These are phyloP conservation scores for Mycena rosella DNA, from an alignment of 768 basidiomycete genomes.

Conservation along the genomic window DNA sequence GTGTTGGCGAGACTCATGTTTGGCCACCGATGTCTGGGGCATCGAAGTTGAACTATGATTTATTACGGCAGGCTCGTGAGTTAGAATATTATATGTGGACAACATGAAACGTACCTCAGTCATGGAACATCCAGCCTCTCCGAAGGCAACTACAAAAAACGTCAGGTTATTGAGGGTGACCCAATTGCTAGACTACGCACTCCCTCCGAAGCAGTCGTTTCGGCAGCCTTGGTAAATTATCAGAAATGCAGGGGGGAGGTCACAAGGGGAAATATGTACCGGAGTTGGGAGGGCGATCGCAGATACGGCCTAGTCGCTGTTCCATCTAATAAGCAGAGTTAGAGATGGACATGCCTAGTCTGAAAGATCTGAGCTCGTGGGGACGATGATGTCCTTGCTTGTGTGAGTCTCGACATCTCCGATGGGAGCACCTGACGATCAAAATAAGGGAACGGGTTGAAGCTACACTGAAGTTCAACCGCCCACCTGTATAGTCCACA, in stretches of 20 bases:
- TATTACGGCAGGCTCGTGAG: not conserved
- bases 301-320: constrained; percentile 28
- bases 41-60: constrained; percentile 20
- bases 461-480: not conserved
- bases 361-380: not conserved
- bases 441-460: not conserved
- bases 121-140: constrained; percentile 22
- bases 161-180: not conserved
- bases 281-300: constrained; percentile 28
- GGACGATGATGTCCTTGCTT: constrained; percentile 12
- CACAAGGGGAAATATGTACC: not conserved
- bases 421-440: constrained; percentile 9
- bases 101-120: constrained; percentile 15
- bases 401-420: constrained; percentile 6
- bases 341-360: too few species aligned
- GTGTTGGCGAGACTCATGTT: not conserved
- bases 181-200: constrained; percentile 1
- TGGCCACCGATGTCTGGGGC: constrained; percentile 18
- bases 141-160: constrained; percentile 16
- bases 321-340: constrained; percentile 16
- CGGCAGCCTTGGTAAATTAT: not conserved
- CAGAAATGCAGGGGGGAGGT: not conserved
- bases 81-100: not conserved
- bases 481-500: constrained; percentile 18
- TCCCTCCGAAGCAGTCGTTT: constrained; percentile 30